Evolutionary conservation across 1,284 basidiomycete genomes (phyloP).

Genomic region (Termitomyces sp.): DNA sequence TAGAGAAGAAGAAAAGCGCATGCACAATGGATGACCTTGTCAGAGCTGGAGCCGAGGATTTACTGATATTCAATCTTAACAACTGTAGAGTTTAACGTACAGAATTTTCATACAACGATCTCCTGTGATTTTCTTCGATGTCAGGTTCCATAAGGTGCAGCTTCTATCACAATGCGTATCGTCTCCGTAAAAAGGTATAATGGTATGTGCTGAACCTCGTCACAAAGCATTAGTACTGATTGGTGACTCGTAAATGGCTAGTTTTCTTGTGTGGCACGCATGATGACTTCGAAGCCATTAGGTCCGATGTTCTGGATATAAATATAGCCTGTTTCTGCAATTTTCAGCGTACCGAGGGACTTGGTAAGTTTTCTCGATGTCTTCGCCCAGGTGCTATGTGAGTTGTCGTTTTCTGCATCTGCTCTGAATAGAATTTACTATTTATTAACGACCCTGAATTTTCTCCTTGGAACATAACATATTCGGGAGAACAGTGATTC

Average conservation of each 20-base stretch:
- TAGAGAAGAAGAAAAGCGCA: conserved; percentile 81
- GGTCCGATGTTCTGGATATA: background rate
- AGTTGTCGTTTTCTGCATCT: background rate
- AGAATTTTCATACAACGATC: background rate
- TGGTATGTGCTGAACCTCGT: background rate
- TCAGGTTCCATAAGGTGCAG: background rate
- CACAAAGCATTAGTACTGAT: too few species aligned
- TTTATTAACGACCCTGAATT: background rate
- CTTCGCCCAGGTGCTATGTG: background rate
- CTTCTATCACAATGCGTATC: background rate
- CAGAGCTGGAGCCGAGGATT: conserved; percentile 82
- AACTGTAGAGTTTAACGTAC: conserved; percentile 85
- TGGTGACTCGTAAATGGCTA: background rate
- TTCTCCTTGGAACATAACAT: background rate
- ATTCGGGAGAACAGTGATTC: background rate
- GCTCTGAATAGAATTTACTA: background rate
- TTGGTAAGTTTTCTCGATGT: background rate
- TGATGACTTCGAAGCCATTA: background rate
- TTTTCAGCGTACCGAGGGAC: background rate
- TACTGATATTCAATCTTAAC: conserved; percentile 85
- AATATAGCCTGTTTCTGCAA: background rate
- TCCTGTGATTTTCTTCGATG: background rate
- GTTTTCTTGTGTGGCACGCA: background rate
- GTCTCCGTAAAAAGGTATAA: too few species aligned
- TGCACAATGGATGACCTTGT: conserved; percentile 89